Percentiles rank a stretch among this genome's conserved stretches.
These are phyloP conservation scores for Fragaria nilgerrensis DNA, from an alignment of 306 rosid species.

Conservation along the genomic window DNA sequence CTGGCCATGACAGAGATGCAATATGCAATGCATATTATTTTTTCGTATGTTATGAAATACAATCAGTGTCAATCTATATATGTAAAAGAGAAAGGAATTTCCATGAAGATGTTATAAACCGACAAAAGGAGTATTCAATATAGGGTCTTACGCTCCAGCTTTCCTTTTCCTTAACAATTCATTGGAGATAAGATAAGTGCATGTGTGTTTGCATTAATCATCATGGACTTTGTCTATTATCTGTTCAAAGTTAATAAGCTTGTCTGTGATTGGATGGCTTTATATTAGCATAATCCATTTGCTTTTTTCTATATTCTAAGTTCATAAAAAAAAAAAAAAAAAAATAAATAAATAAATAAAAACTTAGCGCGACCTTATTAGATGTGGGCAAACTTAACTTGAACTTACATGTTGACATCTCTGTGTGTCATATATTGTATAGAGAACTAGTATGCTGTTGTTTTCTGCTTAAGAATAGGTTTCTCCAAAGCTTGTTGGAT, in stretches of 20 bases:
- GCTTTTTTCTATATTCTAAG: background rate
- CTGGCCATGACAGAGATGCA: background rate
- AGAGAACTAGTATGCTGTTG: background rate
- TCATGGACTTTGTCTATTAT: background rate
- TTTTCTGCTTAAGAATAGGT: background rate
- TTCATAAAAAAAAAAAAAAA: background rate
- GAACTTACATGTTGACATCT: background rate
- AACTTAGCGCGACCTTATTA: background rate
- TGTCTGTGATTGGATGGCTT: background rate
- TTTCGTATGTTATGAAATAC: background rate
- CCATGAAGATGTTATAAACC: background rate
- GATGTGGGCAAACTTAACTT: background rate
- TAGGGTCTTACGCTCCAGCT: background rate
- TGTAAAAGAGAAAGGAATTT: background rate
- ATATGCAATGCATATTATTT: background rate
- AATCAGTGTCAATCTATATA: background rate
- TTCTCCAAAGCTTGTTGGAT: constrained; percentile 20
- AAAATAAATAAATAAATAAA: no score
- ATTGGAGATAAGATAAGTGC: background rate
- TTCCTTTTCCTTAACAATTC: background rate
- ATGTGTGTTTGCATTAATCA: background rate
- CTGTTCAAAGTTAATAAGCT: background rate
- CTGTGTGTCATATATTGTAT: background rate
- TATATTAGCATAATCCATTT: background rate
- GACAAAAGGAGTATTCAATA: background rate